Base-by-base conservation (phyloP, 371 early-diverging fungal species). In the Mortierella sp. region DNA sequence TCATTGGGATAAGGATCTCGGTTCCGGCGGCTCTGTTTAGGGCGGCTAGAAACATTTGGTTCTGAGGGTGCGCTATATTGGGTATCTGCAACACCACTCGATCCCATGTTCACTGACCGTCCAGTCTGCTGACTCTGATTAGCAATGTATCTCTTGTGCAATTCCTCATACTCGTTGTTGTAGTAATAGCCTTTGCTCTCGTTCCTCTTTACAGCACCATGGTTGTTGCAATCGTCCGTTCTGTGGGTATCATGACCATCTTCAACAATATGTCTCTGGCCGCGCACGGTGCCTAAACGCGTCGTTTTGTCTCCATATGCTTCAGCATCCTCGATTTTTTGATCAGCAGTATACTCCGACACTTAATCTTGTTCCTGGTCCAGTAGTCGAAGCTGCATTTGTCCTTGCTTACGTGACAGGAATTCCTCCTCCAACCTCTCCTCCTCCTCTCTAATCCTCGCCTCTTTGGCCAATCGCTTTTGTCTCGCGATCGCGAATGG, bases 401-500 rank as follows among this genome's bases (percentile, higher is more conserved):
- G 39, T 22, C n/a, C 9, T n/a, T 20, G 37, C 37, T 60, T 18
- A 20, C 37, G 60, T 37, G 8, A 20, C 5, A n/a, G 60, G n/a
- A 37, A 20, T 5, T 37, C 60, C 3, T 18, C n/a, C 39, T 60
- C 37, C 2, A 37, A 5, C 60, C 24, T 45, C 26, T 62, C 64
- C 45, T 66, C 70, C 51, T 64, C 52, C 22, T 73, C 79, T 16
- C 52, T 60, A 0, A 40, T 40, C 37, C 45, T 57, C n/a, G 68
- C 16, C 40, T 70, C 72, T n/a, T 43, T 66, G 1, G 75, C 68
- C 39, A 72, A 8, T n/a, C 69, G 58, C 45, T 80, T 80, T 54
- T 75, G 80, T 22, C 72, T 40, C 28, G 22, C 8, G 68, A 80
- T 80, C 10, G 80, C 80, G 60, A 80, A 71, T 0, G 80, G 80